A percentile compares a stretch with the other conserved stretches of the same genome.
These are phyloP conservation scores for Leishmania lainsoni DNA, from an alignment of 208 protist species.

Conservation along the genomic window DNA sequence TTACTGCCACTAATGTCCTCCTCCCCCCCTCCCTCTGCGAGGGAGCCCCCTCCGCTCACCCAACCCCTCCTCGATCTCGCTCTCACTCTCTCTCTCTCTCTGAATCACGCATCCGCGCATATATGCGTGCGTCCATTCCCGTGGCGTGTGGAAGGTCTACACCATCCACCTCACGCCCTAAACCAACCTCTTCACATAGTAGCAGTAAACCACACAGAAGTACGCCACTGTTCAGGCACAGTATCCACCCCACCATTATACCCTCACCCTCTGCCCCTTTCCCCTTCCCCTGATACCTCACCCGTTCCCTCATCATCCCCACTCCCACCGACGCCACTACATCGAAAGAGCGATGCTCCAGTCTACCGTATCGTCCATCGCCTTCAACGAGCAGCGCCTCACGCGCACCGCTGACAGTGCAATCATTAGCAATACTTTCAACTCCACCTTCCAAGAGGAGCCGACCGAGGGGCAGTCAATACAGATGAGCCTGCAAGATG, in stretches of 20 bases:
- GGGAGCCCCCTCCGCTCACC: neutral
- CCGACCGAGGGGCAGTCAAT: neutral
- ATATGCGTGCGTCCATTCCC: neutral
- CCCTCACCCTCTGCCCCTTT: neutral
- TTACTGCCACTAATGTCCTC: neutral
- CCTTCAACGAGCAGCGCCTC: neutral
- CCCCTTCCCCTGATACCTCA: neutral
- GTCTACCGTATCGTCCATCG: conserved; percentile 24
- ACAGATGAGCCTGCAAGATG: neutral
- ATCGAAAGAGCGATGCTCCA: conserved; percentile 10
- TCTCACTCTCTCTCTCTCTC: neutral
- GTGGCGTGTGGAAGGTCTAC: neutral
- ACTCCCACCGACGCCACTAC: neutral
- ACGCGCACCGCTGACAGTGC: too few species aligned
- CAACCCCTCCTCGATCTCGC: neutral
- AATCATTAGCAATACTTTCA: neutral
- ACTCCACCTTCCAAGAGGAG: conserved; percentile 14
- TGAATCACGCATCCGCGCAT: neutral
- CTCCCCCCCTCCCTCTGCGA: neutral
- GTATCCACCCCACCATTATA: neutral
- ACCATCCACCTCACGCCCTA: neutral
- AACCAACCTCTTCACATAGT: neutral
- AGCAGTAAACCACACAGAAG: neutral
- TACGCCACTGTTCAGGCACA: neutral
- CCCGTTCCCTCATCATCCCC: neutral